Evolutionary conservation across 2,329 filamentous ascomycete species (phyloP).

Genomic region (Aspergillus brasiliensis): DNA sequence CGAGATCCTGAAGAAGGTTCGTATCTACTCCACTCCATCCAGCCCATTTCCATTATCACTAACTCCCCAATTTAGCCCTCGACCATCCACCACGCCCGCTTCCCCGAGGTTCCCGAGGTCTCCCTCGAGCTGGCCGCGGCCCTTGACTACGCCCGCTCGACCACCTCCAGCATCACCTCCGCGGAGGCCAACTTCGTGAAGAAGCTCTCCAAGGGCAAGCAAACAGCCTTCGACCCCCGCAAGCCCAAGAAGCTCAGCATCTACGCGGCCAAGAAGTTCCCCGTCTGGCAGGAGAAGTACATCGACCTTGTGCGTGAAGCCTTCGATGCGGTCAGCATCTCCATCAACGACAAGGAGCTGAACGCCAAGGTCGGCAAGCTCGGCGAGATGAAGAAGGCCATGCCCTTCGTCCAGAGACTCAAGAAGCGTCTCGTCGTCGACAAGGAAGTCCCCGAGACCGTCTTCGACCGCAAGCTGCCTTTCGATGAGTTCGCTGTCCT

Average conservation of each 20-base stretch:
- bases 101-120: constrained; percentile 68
- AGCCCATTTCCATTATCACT: constrained; percentile 2
- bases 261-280: constrained; percentile 77
- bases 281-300: constrained; percentile 89
- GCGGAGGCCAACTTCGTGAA: constrained; percentile 76
- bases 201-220: constrained; percentile 92
- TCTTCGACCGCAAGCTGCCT: constrained; percentile 79
- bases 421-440: constrained; percentile 76
- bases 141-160: constrained; percentile 76
- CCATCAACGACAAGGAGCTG: constrained; percentile 77
- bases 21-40: constrained; percentile 3
- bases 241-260: constrained; percentile 90
- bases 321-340: constrained; percentile 64
- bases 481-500: constrained; percentile 84
- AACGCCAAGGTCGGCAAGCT: constrained; percentile 78
- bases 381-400: constrained; percentile 86
- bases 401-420: constrained; percentile 89
- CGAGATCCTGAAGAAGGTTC: constrained; percentile 75
- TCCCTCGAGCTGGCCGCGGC: constrained; percentile 72
- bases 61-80: constrained; percentile 48
- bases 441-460: constrained; percentile 65
- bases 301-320: constrained; percentile 74
- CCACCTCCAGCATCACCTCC: constrained; percentile 76
- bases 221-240: constrained; percentile 80
- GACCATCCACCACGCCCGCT: constrained; percentile 78